Evolutionary conservation across 2,329 filamentous ascomycete genomes (phyloP).

Genomic region (Sporothrix globosa): DNA sequence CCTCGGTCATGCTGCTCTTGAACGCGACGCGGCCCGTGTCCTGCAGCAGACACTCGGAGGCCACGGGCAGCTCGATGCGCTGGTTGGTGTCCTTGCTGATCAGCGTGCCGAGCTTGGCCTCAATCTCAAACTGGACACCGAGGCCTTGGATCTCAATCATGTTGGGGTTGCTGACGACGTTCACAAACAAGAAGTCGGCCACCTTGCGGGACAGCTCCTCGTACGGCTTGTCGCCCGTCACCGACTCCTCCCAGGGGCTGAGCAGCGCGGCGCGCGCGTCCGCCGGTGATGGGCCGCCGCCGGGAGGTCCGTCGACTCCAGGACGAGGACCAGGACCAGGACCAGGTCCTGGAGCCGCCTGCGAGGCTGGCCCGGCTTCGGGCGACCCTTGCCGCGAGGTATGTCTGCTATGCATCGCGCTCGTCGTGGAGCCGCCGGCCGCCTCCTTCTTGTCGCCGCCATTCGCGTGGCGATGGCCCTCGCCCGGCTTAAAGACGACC

Average conservation of each 20-base stretch:
- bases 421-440: conserved; percentile 37
- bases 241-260: conserved; percentile 66
- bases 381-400: conserved; percentile 52
- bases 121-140: conserved; percentile 82
- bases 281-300: conserved; percentile 31
- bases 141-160: conserved; percentile 64
- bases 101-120: conserved; percentile 87
- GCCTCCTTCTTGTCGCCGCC: conserved; percentile 41
- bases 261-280: conserved; percentile 43
- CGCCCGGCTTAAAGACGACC: conserved; percentile 49
- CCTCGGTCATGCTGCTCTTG: conserved; percentile 87
- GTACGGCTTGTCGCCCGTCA: conserved; percentile 70
- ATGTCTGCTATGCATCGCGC: conserved; percentile 49
- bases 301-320: background rate
- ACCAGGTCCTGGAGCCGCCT: background rate
- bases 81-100: conserved; percentile 72
- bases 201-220: conserved; percentile 75
- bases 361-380: conserved; percentile 20
- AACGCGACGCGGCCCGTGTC: conserved; percentile 65
- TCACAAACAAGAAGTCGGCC: conserved; percentile 78
- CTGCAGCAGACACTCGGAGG: conserved; percentile 70
- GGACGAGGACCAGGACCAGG: too few relatives aligned
- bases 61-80: conserved; percentile 67
- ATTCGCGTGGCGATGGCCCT: conserved; percentile 43
- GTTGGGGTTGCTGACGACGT: conserved; percentile 70